Evolutionary conservation across 139 green algal genomes (phyloP).

Genomic region (Gonium pectorale): DNA sequence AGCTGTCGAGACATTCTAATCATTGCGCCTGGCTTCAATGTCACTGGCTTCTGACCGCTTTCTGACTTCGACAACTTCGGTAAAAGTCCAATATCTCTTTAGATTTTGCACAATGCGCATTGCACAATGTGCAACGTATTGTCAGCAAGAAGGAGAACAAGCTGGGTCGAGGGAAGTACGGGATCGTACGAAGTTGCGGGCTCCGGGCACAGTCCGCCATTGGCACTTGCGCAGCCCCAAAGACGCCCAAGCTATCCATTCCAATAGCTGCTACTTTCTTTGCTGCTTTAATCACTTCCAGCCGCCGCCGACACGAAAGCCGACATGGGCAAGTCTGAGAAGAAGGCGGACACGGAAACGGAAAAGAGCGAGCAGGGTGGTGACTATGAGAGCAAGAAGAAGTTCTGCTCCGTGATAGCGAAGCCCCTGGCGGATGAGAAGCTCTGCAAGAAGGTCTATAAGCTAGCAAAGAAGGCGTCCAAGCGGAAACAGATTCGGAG

Average conservation of each 20-base stretch:
- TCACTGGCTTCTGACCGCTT: too few relatives aligned
- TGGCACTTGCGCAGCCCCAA: not conserved
- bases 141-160: too few relatives aligned
- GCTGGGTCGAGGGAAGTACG: too few relatives aligned
- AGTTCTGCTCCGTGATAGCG: constrained; percentile 81
- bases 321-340: constrained; percentile 48
- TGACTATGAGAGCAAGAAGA: constrained; percentile 63
- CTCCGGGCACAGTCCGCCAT: not conserved
- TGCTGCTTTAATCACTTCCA: not conserved
- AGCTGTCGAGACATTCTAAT: too few relatives aligned
- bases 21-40: too few relatives aligned
- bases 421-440: constrained; percentile 95
- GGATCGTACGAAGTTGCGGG: too few relatives aligned
- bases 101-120: too few relatives aligned
- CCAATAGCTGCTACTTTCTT: not conserved
- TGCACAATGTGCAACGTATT: too few relatives aligned
- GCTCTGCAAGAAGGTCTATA: constrained; percentile 93
- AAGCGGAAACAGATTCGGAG: constrained; percentile 96
- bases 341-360: constrained; percentile 49
- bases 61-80: too few relatives aligned
- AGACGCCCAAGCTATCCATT: not conserved
- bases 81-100: too few relatives aligned
- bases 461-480: constrained; percentile 93
- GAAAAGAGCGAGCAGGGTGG: constrained; percentile 38
- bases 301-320: constrained; percentile 33